Evolutionary conservation across 768 basidiomycete species (phyloP), one percentile per base, ranked within the genome.

Genomic region (Amanita subjunquillea): DNA sequence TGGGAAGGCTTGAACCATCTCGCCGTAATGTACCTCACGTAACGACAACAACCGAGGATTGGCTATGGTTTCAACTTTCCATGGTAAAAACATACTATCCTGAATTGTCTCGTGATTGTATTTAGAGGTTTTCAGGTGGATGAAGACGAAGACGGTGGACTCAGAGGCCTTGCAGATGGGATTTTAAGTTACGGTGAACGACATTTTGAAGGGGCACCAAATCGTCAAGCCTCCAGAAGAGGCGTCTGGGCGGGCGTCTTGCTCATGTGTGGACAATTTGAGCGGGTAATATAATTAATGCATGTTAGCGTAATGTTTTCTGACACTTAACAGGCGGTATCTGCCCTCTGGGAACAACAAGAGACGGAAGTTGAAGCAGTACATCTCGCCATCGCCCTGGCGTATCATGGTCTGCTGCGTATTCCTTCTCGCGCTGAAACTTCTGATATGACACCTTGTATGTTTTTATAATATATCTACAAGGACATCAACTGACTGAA

Each of bases 11-110:
- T 49, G 96, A 99, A 59, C 82, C 91, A 1, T 68, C 78, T 4
- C 75, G 88, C 52, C 77, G 92, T 45, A 86, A 80, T 59, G 83
- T 94, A 2, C 78, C 82, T 4, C 80, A 83, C 38, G 91, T 97
- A 4, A 97, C 93, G 0, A 78, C 79, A 8, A 94, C 93, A 1
- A 93, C 91, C 2, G 96, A 97, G 64, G 96, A 99, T 66, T 99
- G 95, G 95, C 72, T 97, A 34, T 99, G 95, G 95, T 85, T 94
- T 73, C 94, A 99, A 69, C 76, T 98, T 12, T 77, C 85, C 1
- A 87, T 97, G 80, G 88, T 83, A 45, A 29, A 70, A 57, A 6
- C 4, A 12, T 36, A 51, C 34, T 40, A 23, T 5, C 40, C 5
- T 30, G 13, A 9, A n/a, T 27, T 54, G 39, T 50, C 20, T 30